Evolutionary conservation across 2,329 filamentous ascomycete genomes (phyloP).

Genomic region (Penicillium griseofulvum): DNA sequence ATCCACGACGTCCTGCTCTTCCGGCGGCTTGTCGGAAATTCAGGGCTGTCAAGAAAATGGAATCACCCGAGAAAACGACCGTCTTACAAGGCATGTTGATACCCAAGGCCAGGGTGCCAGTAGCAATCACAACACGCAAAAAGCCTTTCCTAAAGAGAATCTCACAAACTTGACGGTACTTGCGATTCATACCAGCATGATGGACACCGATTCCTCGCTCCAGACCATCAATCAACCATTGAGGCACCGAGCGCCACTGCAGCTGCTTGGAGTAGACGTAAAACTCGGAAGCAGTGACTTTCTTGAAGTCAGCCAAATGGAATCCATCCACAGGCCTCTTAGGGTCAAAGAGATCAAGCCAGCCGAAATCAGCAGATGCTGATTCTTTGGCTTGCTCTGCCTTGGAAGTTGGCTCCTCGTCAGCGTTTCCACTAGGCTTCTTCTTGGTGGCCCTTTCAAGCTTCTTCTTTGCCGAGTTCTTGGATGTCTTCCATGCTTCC

Average conservation of each 20-base stretch:
- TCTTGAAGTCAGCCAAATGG: slow-evolving; percentile 61
- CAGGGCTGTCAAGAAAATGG: slow-evolving; percentile 68
- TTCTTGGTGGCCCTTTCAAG: slow-evolving; percentile 42
- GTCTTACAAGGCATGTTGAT: slow-evolving; percentile 86
- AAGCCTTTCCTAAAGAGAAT: slow-evolving; percentile 58
- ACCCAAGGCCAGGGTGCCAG: slow-evolving; percentile 71
- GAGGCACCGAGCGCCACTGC: slow-evolving; percentile 47
- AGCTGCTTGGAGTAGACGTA: slow-evolving; percentile 54
- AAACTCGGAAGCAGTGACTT: slow-evolving; percentile 58
- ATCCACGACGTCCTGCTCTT: slow-evolving; percentile 75
- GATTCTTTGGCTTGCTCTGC: slow-evolving; percentile 57
- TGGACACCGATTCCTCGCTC: slow-evolving; percentile 71
- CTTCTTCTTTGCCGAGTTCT: slow-evolving; percentile 44
- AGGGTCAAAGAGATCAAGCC: slow-evolving; percentile 66
- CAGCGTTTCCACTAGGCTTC: slow-evolving; percentile 35
- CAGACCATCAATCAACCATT: slow-evolving; percentile 57
- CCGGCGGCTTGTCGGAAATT: slow-evolving; percentile 76
- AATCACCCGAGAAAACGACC: slow-evolving; percentile 73
- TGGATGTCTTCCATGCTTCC: slow-evolving; percentile 40
- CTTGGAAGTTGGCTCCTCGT: slow-evolving; percentile 48
- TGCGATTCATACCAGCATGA: slow-evolving; percentile 75
- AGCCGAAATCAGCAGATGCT: slow-evolving; percentile 54
- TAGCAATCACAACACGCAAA: slow-evolving; percentile 69
- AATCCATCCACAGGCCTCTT: slow-evolving; percentile 52
- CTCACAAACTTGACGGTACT: slow-evolving; percentile 64